Base-by-base conservation (phyloP, 495 filamentous ascomycete species). In the Trichoderma orchidacearum region DNA sequence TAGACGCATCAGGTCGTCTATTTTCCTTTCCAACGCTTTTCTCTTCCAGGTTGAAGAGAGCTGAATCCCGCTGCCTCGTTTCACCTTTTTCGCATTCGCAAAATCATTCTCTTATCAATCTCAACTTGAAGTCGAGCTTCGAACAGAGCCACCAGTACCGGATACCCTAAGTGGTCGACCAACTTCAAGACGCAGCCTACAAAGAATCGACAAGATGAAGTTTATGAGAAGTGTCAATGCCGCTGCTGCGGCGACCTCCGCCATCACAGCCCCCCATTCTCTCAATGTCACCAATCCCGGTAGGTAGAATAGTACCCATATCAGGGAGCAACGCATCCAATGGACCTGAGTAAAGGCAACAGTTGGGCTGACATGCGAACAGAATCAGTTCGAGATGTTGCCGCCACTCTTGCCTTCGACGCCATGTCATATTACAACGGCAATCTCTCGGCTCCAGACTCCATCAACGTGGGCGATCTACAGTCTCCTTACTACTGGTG, bases 401-500 rank as follows among this genome's bases (percentile, higher is more conserved):
- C 78, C 30, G 68, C 70, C 38, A 74, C 73, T 4, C 62, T 80
- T 27, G 78, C 79, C 5, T 70, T 66, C 48, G 74, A 68, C 4
- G 69, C 80, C 59, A 82, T 83, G 76, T 70, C 68, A 1, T 85
- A 80, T 62, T 90, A 90, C 64, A 79, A 78, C 0, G 86, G 86
- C 32, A 82, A 80, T 60, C 65, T 75, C 5, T 80, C 82, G 4
- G n/a, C 53, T 12, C 1, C 55, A 54, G 78, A 48, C 41, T 48
- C 41, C 15, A 13, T 48, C 11, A 79, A 62, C 59, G 81, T 85
- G 30, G 84, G 79, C 27, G 83, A 85, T 56, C 71, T 90, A 15
- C 84, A 83, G 0, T 62, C 74, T 55, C 85, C 85, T 12, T 87
- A 90, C 65, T 92, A 84, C 72, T 91, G 86, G 86, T 90, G 86